These are phyloP conservation scores for Phycomyces blakesleeanus DNA, from an alignment of 192 early-diverging fungal species.

Conservation along the genomic window DNA sequence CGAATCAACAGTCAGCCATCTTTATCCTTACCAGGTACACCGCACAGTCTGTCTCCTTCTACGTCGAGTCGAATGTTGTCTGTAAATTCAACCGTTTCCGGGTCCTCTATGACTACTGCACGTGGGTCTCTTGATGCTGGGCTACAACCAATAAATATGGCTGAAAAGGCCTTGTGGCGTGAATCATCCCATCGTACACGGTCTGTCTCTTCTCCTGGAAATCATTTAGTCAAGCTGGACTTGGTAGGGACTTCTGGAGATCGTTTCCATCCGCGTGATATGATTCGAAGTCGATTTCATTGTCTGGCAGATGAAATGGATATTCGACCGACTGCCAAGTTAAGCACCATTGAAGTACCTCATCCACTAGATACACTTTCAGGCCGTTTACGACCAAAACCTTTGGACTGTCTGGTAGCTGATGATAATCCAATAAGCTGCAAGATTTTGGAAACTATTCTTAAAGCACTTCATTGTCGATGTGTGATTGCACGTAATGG, in stretches of 20 bases:
- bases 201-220: slow-evolving; percentile 20
- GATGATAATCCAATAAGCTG: slow-evolving; percentile 90
- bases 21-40: slow-evolving; percentile 7
- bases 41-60: slow-evolving; percentile 10
- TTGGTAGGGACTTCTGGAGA: neutral
- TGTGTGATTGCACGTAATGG: slow-evolving; percentile 88
- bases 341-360: neutral
- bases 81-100: too few relatives aligned
- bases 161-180: neutral
- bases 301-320: neutral
- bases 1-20: slow-evolving; percentile 10
- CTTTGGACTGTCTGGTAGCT: slow-evolving; percentile 67
- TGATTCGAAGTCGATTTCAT: slow-evolving; percentile 5
- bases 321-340: neutral
- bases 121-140: slow-evolving; percentile 1
- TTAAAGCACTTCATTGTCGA: slow-evolving; percentile 67
- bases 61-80: neutral
- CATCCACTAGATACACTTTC: neutral
- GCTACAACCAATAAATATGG: slow-evolving; percentile 4
- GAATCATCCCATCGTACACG: neutral
- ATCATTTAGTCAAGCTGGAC: slow-evolving; percentile 6
- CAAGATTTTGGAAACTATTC: slow-evolving; percentile 88
- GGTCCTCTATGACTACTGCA: neutral
- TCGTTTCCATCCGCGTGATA: neutral
- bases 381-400: neutral